Base-by-base conservation (phyloP, 192 early-diverging fungal species). In the Coemansia sp. region DNA sequence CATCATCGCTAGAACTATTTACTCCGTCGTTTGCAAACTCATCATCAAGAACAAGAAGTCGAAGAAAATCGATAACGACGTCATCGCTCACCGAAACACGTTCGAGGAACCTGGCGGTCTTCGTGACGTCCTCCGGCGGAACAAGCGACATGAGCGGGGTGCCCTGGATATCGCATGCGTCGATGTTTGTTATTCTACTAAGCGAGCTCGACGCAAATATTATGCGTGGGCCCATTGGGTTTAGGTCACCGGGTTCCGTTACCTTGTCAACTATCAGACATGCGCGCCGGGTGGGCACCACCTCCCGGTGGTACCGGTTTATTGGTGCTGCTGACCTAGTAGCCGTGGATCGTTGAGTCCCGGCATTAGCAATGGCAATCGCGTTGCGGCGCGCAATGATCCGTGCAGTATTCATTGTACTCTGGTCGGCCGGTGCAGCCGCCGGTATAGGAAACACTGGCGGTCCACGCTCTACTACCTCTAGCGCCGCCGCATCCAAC, bases 201-300 rank as follows among this genome's bases (percentile, higher is more conserved):
- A 82, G 57, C 0, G 67, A 70, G 15, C 19, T 56, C 41, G 71
- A 66, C 16, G 71, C 73, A 65, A 71, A 82, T 19, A 73, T 40
- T 0, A 81, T 41, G 4, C 43, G 51, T 7, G 77, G 66, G 0
- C 77, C 77, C 52, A 65, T 47, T n/a, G 59, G 26, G 1, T 42
- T 63, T 0, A 10, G 18, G 15, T 49, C 60, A 1, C 42, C 46
- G 0, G 21, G 13, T 8, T 37, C 39, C 5, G 8, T 41, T 40
- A 57, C 16, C 11, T 46, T 47, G 19, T 69, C 77, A 2, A 79
- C 56, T 9, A 73, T 65, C 45, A 79, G 4, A 16, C 77, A 79
- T 13, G 71, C 76, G 9, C 67, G 65, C 22, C 51, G 21, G 15
- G 51, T 54, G 51, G 12, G 6, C 22, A 4, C 32, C 32, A 32